A percentile compares a stretch with the other conserved stretches of the same genome.
Conservation (phyloP, 495 filamentous ascomycete genomes). For the Penicillium cataractarum region DNA sequence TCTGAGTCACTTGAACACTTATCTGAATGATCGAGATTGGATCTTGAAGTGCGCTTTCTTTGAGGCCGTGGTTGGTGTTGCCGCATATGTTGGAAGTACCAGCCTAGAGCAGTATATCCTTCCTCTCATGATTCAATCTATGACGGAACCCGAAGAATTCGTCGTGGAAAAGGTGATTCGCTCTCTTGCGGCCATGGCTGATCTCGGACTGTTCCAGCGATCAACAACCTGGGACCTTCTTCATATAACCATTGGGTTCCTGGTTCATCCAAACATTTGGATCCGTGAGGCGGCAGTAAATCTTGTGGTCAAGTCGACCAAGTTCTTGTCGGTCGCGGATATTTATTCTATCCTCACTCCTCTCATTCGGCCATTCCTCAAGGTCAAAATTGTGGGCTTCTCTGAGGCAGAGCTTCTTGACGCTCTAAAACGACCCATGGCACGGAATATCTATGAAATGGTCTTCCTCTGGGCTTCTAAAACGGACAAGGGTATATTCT, state of each 20-base stretch:
- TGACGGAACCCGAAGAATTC: constrained; percentile 93
- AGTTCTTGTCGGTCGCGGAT: constrained; percentile 80
- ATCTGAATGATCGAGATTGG: constrained; percentile 96
- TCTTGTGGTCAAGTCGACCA: constrained; percentile 76
- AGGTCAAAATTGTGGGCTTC: constrained; percentile 63
- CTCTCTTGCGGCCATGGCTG: constrained; percentile 86
- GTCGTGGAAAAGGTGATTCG: constrained; percentile 90
- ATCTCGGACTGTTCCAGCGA: constrained; percentile 83
- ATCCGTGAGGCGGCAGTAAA: constrained; percentile 86
- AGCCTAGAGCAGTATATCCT: constrained; percentile 95
- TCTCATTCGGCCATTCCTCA: constrained; percentile 81
- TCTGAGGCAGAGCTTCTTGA: constrained; percentile 78
- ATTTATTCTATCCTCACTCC: constrained; percentile 80
- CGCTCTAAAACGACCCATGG: constrained; percentile 80
- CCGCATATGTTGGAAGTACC: constrained; percentile 82
- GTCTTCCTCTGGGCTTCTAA: constrained; percentile 86
- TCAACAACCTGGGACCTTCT: constrained; percentile 86
- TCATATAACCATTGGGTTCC: constrained; percentile 76
- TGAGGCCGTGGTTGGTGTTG: constrained; percentile 91
- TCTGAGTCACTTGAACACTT: constrained; percentile 93
- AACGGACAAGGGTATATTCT: constrained; percentile 78
- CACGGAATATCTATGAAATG: constrained; percentile 78
- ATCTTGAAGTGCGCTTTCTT: constrained; percentile 96
- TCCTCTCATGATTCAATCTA: constrained; percentile 94
- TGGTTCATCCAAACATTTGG: constrained; percentile 94